These are phyloP conservation scores for Brassica nigra DNA, from an alignment of 345 rosid species.

Conservation along the genomic window DNA sequence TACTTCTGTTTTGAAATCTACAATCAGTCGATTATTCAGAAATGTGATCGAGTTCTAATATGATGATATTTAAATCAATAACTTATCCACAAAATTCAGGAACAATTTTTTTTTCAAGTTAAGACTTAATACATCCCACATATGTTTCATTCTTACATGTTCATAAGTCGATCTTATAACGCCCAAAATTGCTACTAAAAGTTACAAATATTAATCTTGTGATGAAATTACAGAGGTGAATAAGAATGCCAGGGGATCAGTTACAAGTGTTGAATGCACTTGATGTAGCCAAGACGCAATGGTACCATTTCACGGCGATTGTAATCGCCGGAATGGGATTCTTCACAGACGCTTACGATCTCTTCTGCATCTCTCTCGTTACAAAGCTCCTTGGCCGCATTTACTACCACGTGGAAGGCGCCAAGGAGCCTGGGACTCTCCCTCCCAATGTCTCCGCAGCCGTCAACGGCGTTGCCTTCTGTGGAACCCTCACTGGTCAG, in stretches of 20 bases:
- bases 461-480: background rate
- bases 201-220: background rate
- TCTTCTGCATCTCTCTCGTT: constrained; percentile 22
- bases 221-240: constrained; percentile 14
- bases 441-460: background rate
- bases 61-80: too few relatives aligned
- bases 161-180: background rate
- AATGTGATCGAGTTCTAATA: too few relatives aligned
- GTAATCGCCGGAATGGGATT: constrained; percentile 52
- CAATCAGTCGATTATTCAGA: too few relatives aligned
- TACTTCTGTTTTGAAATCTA: too few relatives aligned
- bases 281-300: background rate
- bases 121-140: too few relatives aligned
- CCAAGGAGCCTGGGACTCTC: background rate
- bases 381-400: background rate
- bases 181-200: background rate
- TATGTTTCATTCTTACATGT: too few relatives aligned
- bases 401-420: background rate
- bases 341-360: constrained; percentile 50
- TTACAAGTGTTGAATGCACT: constrained; percentile 40
- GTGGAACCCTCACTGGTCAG: background rate
- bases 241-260: constrained; percentile 47
- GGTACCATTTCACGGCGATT: constrained; percentile 46
- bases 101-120: too few relatives aligned
- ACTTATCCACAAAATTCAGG: too few relatives aligned